Base-by-base conservation (phyloP, 306 rosid genomes). In the Hippophae rhamnoides region DNA sequence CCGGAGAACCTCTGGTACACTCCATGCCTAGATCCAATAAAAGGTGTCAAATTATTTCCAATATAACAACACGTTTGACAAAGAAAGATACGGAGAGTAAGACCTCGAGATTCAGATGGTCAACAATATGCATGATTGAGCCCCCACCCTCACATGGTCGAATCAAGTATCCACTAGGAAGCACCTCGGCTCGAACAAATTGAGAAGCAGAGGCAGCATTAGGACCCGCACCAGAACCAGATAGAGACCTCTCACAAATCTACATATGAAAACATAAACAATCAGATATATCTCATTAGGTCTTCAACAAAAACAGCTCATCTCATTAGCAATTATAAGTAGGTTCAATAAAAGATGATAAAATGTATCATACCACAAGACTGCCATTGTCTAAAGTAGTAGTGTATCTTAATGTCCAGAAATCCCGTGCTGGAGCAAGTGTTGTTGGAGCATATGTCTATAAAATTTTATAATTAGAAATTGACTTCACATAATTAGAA, bases 131-230 rank as follows among this genome's bases (percentile, higher is more conserved):
- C 68, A 92, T 92, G 43, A 88, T 92, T 56, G 96, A 88, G 69
- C 98, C 96, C 11, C 95, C 98, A 11, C 98, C 98, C 69, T 92
- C 98, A 13, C 95, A 92, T 5, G 95, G 96, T 56, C 99, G 77
- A 72, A 92, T 82, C 13, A 92, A 86, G 67, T 61, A 92, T 23
- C 99, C 99, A 72, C 99, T 92, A 3, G 99, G 93, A 70, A 88
- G 96, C 93, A 92, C 70, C 66, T 92, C 96, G 49, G 96, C 96
- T 79, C 99, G 81, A 0, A 78, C 77, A 9, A 88, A 92, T 78
- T 79, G 76, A 4, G 99, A 54, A 44, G 93, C 6, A 47, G 96
- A 66, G 65, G 99, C 93, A 12, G 96, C 99, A 0, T 82, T 18
- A 10, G 96, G 96, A 13, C 99, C 99, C 55, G 96, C 93, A 47